Base-by-base conservation (phyloP, 208 protist species). In the Trypanosoma congolense region DNA sequence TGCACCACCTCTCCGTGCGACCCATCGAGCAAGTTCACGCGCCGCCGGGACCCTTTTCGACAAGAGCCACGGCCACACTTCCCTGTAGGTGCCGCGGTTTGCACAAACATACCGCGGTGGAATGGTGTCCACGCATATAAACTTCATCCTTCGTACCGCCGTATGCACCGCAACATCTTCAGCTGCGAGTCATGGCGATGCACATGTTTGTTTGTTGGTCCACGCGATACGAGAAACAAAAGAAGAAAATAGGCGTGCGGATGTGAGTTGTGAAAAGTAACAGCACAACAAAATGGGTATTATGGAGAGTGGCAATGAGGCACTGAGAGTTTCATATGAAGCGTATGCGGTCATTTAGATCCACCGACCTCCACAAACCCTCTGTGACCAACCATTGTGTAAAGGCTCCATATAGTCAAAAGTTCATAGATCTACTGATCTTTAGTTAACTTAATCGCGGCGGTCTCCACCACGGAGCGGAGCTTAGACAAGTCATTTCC, bases 1-100 rank as follows among this genome's bases (percentile, higher is more conserved):
- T 9, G 69, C 73, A 4, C 78, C 83, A 19, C 87, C 87, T 31
- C 70, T 70, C 8, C 72, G 68, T 8, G 82, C 65, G 0, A 76
- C 81, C 81, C 83, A 94, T 2, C 75, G 73, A 64, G 73, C 76
- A 50, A 91, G 59, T 28, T 64, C 59, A 31, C 71, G 64, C 0
- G 81, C 87, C 2, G 66, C 83, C 1, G 80, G 87, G 14, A 91
- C 75, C 41, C 53, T 55, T 22, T 63, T 53, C 5, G 74, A 66
- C 45, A 87, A 72, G 30, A 90, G 50, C 54, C 67, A 83, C n/a
- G 87, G 83, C 83, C 87, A 94, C 8, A 90, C 56, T 35, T 70
- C 66, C 6, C 68, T 57, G 53, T 83, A 83, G 3, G 83, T 89
- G 8, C 67, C 53, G 24, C 61, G 70, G 54, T 89, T 89, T 30